A percentile compares a stretch with the other conserved stretches of the same genome.
Evolutionary conservation across 2,329 filamentous ascomycete species (phyloP).

Genomic region (Pestalotiopsis sp.): DNA sequence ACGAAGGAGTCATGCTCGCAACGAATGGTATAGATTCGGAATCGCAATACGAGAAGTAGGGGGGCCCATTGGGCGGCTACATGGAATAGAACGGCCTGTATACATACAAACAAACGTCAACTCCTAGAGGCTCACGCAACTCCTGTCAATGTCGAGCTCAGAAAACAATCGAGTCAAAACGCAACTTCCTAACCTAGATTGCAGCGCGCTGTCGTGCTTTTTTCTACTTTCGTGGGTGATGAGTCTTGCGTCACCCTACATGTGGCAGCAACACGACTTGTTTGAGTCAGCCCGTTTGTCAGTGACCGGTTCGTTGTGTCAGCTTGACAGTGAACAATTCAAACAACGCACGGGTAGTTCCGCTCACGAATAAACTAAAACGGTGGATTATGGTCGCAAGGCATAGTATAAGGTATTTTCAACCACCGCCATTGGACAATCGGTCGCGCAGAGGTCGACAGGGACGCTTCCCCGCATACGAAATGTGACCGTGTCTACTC

Average conservation of each 20-base stretch:
- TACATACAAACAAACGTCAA: not conserved
- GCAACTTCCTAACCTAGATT: not conserved
- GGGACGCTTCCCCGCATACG: not conserved
- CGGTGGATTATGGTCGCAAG: not conserved
- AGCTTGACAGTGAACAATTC: not conserved
- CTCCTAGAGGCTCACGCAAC: not conserved
- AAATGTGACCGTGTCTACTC: not conserved
- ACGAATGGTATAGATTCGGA: not conserved
- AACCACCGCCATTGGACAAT: not conserved
- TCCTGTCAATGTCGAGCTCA: not conserved
- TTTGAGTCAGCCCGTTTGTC: not conserved
- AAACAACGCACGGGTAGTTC: not conserved
- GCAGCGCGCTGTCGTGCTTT: not conserved
- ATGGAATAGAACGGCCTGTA: not conserved
- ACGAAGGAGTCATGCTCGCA: not conserved
- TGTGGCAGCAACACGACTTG: not conserved
- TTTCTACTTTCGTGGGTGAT: not conserved
- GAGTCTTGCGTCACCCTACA: not conserved
- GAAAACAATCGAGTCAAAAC: not conserved
- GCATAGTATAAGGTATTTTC: not conserved
- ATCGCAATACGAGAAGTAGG: not conserved
- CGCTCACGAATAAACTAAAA: not conserved
- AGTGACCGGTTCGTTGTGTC: not conserved
- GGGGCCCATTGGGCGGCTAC: not conserved
- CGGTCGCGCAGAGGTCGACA: not conserved